Conservation (phyloP, 345 rosid species). For the Camelina laxa region DNA sequence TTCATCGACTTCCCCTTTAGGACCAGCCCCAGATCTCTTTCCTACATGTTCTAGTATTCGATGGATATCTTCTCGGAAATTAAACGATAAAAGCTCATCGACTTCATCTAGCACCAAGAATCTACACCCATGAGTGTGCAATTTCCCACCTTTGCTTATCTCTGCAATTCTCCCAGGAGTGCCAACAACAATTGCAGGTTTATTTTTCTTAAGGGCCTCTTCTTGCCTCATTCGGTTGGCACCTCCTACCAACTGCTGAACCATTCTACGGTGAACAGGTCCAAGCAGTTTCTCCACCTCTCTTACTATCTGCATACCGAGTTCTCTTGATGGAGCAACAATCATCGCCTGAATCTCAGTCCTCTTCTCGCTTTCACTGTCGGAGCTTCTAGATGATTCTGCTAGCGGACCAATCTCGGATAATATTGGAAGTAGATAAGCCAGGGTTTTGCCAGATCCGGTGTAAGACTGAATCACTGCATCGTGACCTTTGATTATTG, state of each 20-base stretch:
- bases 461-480: constrained; percentile 93
- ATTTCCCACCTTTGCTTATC: constrained; percentile 92
- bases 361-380: constrained; percentile 52
- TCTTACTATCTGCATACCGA: constrained; percentile 96
- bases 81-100: constrained; percentile 89
- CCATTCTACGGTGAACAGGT: constrained; percentile 70
- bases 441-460: constrained; percentile 90
- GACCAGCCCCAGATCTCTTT: constrained; percentile 61
- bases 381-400: constrained; percentile 45
- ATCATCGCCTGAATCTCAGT: constrained; percentile 80
- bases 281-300: constrained; percentile 88
- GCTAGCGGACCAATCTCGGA: constrained; percentile 76
- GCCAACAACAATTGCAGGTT: constrained; percentile 88
- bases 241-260: constrained; percentile 97
- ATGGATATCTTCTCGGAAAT: constrained; percentile 89
- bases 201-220: constrained; percentile 93
- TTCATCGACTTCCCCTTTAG: constrained; percentile 47
- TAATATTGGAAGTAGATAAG: constrained; percentile 86
- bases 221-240: constrained; percentile 95
- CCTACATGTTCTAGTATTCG: constrained; percentile 90
- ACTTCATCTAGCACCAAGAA: constrained; percentile 92
- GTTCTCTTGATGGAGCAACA: constrained; percentile 95
- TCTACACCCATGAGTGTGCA: constrained; percentile 85
- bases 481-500: constrained; percentile 72
- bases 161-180: constrained; percentile 95